Evolutionary conservation across 164 flowering plant species (phyloP).

Genomic region (Magnolia sinica): DNA sequence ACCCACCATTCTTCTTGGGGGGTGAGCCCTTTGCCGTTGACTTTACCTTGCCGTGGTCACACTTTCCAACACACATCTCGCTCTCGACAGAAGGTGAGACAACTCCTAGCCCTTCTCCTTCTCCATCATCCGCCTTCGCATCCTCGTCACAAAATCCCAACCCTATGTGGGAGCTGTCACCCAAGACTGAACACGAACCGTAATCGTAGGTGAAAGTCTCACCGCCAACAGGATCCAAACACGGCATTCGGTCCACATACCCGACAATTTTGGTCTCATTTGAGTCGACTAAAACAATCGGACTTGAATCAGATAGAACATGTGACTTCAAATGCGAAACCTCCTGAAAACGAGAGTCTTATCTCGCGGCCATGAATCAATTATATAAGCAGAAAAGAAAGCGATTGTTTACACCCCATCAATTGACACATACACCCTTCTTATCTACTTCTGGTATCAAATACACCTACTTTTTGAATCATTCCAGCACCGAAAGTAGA

Average conservation of each 20-base stretch:
- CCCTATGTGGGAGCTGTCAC: conserved; percentile 49
- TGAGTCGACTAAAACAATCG: conserved; percentile 41
- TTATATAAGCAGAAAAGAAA: not conserved
- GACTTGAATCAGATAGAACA: conserved; percentile 8
- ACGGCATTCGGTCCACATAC: conserved; percentile 44
- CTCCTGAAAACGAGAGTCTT: conserved; percentile 5
- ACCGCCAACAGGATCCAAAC: conserved; percentile 11
- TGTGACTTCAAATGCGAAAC: not conserved
- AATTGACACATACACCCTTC: not conserved
- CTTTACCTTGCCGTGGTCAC: conserved; percentile 7
- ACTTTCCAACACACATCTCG: conserved; percentile 28
- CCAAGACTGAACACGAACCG: conserved; percentile 39
- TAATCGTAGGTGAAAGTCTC: conserved; percentile 43
- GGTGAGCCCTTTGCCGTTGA: conserved; percentile 13
- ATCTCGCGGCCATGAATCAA: not conserved
- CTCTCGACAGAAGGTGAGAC: conserved; percentile 26
- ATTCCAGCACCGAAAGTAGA: not conserved
- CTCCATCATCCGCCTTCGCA: conserved; percentile 23
- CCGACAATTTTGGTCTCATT: conserved; percentile 42
- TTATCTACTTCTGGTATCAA: not conserved
- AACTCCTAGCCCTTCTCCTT: conserved; percentile 6
- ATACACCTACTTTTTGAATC: not conserved
- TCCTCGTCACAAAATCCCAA: conserved; percentile 61
- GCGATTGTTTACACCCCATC: not conserved
- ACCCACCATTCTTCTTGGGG: conserved; percentile 56